These are phyloP conservation scores for Ustilago esculenta DNA, from an alignment of 1,284 basidiomycete species.

Conservation along the genomic window DNA sequence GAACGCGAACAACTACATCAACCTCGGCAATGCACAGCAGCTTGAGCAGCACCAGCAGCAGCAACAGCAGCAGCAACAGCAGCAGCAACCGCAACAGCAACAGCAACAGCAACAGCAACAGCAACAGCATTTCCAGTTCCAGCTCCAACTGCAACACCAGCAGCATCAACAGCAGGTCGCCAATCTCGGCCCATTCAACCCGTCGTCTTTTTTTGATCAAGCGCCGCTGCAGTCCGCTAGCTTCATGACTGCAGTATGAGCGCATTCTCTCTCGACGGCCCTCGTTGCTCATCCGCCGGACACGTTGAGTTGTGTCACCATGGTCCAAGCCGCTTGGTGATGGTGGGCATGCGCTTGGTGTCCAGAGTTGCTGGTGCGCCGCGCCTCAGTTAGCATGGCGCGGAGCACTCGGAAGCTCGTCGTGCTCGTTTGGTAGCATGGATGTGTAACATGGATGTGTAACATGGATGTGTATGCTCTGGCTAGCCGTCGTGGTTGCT, in stretches of 20 bases:
- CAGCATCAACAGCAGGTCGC: conserved; percentile 23
- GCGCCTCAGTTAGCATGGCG: conserved; percentile 26
- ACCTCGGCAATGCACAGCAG: conserved; percentile 38
- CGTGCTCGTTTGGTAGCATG: too few relatives aligned
- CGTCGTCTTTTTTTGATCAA: conserved; percentile 46
- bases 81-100: conserved; percentile 4
- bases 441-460: too few relatives aligned
- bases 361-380: conserved; percentile 11
- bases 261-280: conserved; percentile 5
- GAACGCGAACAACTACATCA: conserved; percentile 22
- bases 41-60: conserved; percentile 21
- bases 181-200: conserved; percentile 20
- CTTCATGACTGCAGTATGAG: conserved; percentile 50
- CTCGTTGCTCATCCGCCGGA: too few relatives aligned
- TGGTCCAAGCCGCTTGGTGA: too few relatives aligned
- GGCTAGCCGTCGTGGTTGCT: background rate
- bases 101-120: conserved; percentile 26
- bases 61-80: conserved; percentile 10
- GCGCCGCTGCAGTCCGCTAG: conserved; percentile 50
- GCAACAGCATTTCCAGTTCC: conserved; percentile 9
- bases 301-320: too few relatives aligned
- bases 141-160: conserved; percentile 25
- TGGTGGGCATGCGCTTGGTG: background rate
- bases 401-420: conserved; percentile 16
- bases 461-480: background rate